These are phyloP conservation scores for Sinapis alba DNA, from an alignment of 441 rosid species.

Conservation along the genomic window DNA sequence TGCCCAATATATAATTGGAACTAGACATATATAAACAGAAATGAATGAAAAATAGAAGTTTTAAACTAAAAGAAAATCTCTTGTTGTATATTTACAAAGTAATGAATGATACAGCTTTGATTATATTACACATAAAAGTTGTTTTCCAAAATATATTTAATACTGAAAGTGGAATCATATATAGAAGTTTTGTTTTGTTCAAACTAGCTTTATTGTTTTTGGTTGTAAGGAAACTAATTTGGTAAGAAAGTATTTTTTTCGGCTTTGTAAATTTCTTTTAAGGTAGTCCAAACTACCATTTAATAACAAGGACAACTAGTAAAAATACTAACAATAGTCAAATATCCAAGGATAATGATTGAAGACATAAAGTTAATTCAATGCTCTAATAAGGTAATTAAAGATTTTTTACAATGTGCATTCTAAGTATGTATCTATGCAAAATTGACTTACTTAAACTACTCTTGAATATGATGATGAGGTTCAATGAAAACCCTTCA, in stretches of 20 bases:
- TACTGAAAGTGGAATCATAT: neutral
- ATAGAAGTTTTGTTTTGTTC: neutral
- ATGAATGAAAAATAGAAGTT: neutral
- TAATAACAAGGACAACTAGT: conserved; percentile 17
- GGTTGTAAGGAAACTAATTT: neutral
- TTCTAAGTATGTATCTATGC: conserved; percentile 13
- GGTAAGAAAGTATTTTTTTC: neutral
- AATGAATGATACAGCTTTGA: neutral
- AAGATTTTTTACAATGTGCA: conserved; percentile 15
- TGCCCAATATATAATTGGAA: neutral
- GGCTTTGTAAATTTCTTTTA: neutral
- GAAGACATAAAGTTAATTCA: conserved; percentile 29
- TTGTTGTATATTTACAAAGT: neutral
- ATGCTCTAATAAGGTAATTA: conserved; percentile 18
- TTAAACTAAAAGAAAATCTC: neutral
- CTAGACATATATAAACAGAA: neutral
- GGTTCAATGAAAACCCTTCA: conserved; percentile 7
- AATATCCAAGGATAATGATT: conserved; percentile 24
- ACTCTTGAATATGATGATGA: conserved; percentile 6
- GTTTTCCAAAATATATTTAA: neutral
- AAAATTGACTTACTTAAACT: conserved; percentile 22
- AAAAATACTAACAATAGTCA: conserved; percentile 12
- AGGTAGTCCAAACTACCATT: conserved; percentile 13
- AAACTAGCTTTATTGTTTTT: conserved; percentile 1
- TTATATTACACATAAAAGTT: neutral